A percentile compares a stretch with the other conserved stretches of the same genome.
These are phyloP conservation scores for Alternaria sp. DNA, from an alignment of 2,329 filamentous ascomycete genomes.

Conservation along the genomic window DNA sequence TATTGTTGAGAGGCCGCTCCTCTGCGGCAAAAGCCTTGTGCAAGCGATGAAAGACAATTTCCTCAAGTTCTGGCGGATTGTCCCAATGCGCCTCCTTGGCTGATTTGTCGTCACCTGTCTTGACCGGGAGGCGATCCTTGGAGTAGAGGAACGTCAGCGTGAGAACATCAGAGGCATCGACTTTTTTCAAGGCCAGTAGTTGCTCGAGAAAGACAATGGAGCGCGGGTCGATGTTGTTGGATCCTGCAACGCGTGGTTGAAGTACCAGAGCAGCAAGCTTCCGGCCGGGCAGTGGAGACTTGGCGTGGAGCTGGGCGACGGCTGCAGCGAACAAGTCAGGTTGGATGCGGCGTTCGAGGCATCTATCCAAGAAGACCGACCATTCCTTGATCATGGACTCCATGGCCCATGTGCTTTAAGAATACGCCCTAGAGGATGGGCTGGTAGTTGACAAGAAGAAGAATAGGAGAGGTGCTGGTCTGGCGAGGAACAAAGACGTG, in stretches of 20 bases:
- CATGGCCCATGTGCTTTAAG: constrained; percentile 38
- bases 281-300: constrained; percentile 46
- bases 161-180: constrained; percentile 50
- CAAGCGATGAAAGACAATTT: constrained; percentile 50
- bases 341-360: constrained; percentile 45
- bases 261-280: constrained; percentile 50
- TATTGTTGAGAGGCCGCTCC: constrained; percentile 44
- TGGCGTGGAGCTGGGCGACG: constrained; percentile 44
- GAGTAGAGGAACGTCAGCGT: constrained; percentile 46
- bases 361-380: constrained; percentile 47
- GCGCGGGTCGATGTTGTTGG: constrained; percentile 47
- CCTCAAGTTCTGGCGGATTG: constrained; percentile 51
- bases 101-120: constrained; percentile 28
- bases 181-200: constrained; percentile 42
- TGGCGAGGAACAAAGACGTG: constrained; percentile 24
- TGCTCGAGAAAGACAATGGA: constrained; percentile 48
- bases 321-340: constrained; percentile 47
- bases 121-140: constrained; percentile 42
- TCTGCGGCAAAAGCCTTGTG: constrained; percentile 47
- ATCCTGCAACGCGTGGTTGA: constrained; percentile 39
- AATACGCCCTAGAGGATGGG: constrained; percentile 5
- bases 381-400: constrained; percentile 48
- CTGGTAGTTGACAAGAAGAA: constrained; percentile 8
- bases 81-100: constrained; percentile 39
- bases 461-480: constrained; percentile 10